Evolutionary conservation across 805 yeast species (phyloP).

Genomic region (Torulaspora microellipsoides): DNA sequence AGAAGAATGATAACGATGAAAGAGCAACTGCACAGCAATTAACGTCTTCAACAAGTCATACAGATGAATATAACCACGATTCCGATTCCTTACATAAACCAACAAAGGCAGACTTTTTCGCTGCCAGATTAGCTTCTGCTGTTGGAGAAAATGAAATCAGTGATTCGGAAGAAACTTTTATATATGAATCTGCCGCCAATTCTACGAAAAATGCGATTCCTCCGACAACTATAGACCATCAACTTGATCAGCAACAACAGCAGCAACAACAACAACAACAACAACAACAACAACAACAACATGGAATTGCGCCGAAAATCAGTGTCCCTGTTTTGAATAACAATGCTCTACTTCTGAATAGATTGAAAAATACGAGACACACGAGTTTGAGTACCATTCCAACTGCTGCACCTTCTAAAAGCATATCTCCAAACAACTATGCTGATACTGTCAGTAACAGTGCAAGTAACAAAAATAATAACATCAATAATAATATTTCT

Average conservation of each 20-base stretch:
- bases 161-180: conserved; percentile 93
- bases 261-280: conserved; percentile 6
- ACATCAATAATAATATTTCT: conserved; percentile 8
- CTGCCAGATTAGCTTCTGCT: conserved; percentile 91
- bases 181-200: conserved; percentile 58
- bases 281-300: conserved; percentile 8
- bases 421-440: conserved; percentile 3
- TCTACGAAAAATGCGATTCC: conserved; percentile 27
- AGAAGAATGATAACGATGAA: conserved; percentile 2
- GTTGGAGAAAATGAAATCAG: conserved; percentile 84
- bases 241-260: conserved; percentile 11
- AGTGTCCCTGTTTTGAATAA: conserved; percentile 33
- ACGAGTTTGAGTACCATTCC: conserved; percentile 33
- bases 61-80: conserved; percentile 8
- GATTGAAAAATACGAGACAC: conserved; percentile 32
- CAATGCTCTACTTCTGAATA: conserved; percentile 23
- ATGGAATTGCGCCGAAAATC: conserved; percentile 31
- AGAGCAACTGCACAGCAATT: conserved; percentile 8
- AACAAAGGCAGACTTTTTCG: conserved; percentile 87
- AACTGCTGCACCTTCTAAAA: conserved; percentile 5
- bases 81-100: conserved; percentile 25
- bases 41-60: conserved; percentile 3
- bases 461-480: conserved; percentile 5
- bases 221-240: conserved; percentile 19
- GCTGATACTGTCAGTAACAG: conserved; percentile 9